Evolutionary conservation across 495 filamentous ascomycete genomes (phyloP).

Genomic region (Haplographium delicatum): DNA sequence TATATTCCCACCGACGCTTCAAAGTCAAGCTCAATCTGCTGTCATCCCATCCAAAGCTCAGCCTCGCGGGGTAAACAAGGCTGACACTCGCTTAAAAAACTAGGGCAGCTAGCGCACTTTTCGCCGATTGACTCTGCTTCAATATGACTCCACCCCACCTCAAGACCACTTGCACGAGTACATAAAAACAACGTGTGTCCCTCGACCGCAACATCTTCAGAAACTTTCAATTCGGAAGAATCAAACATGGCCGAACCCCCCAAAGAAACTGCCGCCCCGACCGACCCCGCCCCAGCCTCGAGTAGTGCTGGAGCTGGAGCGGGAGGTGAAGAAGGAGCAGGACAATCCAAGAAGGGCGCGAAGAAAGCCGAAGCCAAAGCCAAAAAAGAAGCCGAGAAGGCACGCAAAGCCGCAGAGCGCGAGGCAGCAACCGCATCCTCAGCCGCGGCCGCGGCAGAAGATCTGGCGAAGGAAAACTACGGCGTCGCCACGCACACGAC

Average conservation of each 20-base stretch:
- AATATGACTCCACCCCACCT: constrained; percentile 16
- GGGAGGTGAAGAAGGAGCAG: constrained; percentile 4
- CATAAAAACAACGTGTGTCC: constrained; percentile 2
- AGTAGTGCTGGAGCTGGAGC: no score
- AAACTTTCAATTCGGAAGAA: not conserved
- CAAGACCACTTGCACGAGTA: not conserved
- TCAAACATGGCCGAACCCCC: constrained; percentile 20
- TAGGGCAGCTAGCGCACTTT: constrained; percentile 6
- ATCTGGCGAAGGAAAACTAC: constrained; percentile 68
- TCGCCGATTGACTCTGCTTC: constrained; percentile 9
- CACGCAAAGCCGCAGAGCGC: constrained; percentile 43
- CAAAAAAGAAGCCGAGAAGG: constrained; percentile 48
- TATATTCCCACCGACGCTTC: no score
- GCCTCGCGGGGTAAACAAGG: constrained; percentile 21
- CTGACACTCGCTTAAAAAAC: constrained; percentile 15
- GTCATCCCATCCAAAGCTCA: not conserved
- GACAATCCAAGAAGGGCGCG: constrained; percentile 47
- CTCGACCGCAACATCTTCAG: no score
- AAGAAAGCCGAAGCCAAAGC: constrained; percentile 49
- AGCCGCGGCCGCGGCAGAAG: constrained; percentile 51
- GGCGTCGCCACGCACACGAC: constrained; percentile 35
- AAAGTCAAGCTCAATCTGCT: no score
- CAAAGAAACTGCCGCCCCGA: constrained; percentile 15
- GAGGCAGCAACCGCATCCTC: constrained; percentile 34
- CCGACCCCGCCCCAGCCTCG: constrained; percentile 18